A percentile compares a stretch with the other conserved stretches of the same genome.
Evolutionary conservation across 176 grass and related monocot species (phyloP).

Genomic region (Coix lacrymajobi): DNA sequence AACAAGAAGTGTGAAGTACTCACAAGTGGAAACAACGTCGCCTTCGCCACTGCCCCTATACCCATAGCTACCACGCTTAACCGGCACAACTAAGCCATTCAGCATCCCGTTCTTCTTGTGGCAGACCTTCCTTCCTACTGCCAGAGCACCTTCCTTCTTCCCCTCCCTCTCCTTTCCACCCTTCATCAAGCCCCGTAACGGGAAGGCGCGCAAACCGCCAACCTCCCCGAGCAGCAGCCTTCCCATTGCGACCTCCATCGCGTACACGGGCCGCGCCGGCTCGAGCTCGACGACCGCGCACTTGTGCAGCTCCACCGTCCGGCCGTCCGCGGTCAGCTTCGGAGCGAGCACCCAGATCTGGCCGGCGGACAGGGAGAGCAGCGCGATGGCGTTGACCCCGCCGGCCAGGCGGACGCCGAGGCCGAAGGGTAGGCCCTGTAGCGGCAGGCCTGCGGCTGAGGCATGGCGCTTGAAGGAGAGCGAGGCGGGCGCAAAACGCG

Average conservation of each 20-base stretch:
- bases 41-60: slow-evolving; percentile 13
- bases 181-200: slow-evolving; percentile 65
- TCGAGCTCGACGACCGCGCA: slow-evolving; percentile 71
- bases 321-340: slow-evolving; percentile 29
- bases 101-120: slow-evolving; percentile 50
- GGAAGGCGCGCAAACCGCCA: slow-evolving; percentile 70
- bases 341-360: slow-evolving; percentile 88
- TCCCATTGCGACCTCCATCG: slow-evolving; percentile 60
- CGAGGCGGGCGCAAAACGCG: slow-evolving; percentile 37
- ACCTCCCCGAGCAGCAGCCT: slow-evolving; percentile 75
- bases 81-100: slow-evolving; percentile 46
- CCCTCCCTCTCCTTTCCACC: slow-evolving; percentile 21
- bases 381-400: slow-evolving; percentile 55
- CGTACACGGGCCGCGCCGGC: slow-evolving; percentile 54
- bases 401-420: slow-evolving; percentile 54
- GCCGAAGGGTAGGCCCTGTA: slow-evolving; percentile 55
- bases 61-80: slow-evolving; percentile 7
- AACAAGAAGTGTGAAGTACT: slow-evolving; percentile 18
- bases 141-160: slow-evolving; percentile 13
- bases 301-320: slow-evolving; percentile 70
- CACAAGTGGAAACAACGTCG: slow-evolving; percentile 32
- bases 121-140: slow-evolving; percentile 21
- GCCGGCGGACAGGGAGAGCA: slow-evolving; percentile 55
- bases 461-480: slow-evolving; percentile 49
- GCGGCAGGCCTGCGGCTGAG: slow-evolving; percentile 27